Evolutionary conservation across 2,329 filamentous ascomycete species (phyloP).

Genomic region (Drechslera avenae): DNA sequence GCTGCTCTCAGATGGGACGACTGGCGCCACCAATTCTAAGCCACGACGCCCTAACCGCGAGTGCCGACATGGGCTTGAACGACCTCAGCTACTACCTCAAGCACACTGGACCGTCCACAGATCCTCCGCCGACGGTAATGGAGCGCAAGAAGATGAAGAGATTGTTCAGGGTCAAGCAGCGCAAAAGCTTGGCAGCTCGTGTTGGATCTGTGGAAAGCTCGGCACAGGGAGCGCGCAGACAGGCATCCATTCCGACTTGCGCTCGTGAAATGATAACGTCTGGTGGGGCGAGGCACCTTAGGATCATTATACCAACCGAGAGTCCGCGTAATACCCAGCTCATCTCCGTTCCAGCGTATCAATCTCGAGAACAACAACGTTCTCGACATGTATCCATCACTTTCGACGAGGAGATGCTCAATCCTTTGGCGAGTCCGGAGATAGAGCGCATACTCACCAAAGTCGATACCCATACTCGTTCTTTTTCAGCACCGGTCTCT

Average conservation of each 20-base stretch:
- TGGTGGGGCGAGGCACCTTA: constrained; percentile 37
- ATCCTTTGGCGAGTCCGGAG: constrained; percentile 26
- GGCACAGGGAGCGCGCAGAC: constrained; percentile 19
- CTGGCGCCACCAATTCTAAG: constrained; percentile 43
- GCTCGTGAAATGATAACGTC: constrained; percentile 37
- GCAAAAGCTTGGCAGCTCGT: constrained; percentile 31
- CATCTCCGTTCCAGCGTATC: constrained; percentile 6
- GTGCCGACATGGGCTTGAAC: constrained; percentile 33
- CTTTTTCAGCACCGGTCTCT: constrained; percentile 19
- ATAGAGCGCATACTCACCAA: constrained; percentile 27
- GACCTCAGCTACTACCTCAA: constrained; percentile 40
- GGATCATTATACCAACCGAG: constrained; percentile 34
- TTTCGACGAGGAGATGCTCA: constrained; percentile 38
- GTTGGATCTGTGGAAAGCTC: constrained; percentile 31
- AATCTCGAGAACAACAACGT: constrained; percentile 11
- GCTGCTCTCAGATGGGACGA: constrained; percentile 27
- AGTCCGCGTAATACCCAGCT: constrained; percentile 15
- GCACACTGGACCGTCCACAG: constrained; percentile 35
- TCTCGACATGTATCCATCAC: constrained; percentile 24
- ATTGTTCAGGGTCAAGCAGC: constrained; percentile 31
- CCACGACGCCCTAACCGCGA: constrained; percentile 38
- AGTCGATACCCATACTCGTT: constrained; percentile 12
- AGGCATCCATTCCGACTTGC: constrained; percentile 29
- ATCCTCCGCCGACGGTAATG: constrained; percentile 10
- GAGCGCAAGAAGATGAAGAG: constrained; percentile 28